Percentiles rank a stretch among this genome's conserved stretches.
phyloP scores from a whole-genome alignment of 2,329 filamentous ascomycete species.

The Arthrobotrys megalospora region DNA sequence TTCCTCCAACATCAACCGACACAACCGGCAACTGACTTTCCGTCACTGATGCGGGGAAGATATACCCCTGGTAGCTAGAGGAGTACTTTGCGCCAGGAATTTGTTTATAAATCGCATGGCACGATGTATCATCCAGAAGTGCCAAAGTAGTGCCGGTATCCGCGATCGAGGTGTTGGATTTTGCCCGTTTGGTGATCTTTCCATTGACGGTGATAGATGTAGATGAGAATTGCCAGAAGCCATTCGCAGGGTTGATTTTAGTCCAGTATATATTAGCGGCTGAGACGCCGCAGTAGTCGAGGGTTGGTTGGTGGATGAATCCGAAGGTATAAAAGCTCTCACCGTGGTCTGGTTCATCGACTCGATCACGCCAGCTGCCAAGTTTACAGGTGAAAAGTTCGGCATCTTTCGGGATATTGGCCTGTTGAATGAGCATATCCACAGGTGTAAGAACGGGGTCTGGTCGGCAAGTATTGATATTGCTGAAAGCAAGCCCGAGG shows the following conservation, averaged over 20 bases:
- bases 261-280: conserved; percentile 73
- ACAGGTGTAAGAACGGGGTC: conserved; percentile 75
- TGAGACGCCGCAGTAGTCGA: conserved; percentile 70
- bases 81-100: conserved; percentile 76
- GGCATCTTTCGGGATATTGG: conserved; percentile 71
- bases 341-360: conserved; percentile 65
- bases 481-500: conserved; percentile 77
- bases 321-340: conserved; percentile 81
- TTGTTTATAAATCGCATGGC: conserved; percentile 75
- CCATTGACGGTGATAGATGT: conserved; percentile 74
- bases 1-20: conserved; percentile 76
- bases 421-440: conserved; percentile 77
- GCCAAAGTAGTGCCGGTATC: conserved; percentile 81
- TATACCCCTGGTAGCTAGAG: conserved; percentile 74
- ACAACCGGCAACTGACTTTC: conserved; percentile 74
- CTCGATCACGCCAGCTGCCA: conserved; percentile 72
- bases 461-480: conserved; percentile 76
- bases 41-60: conserved; percentile 74
- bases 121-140: conserved; percentile 75
- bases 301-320: conserved; percentile 77
- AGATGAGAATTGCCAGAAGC: conserved; percentile 79
- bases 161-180: conserved; percentile 76
- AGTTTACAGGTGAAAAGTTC: conserved; percentile 78
- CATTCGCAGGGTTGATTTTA: conserved; percentile 75
- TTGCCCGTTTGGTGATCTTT: conserved; percentile 70